These are phyloP conservation scores for Solanum virginianum DNA, from an alignment of 257 asterid genomes.

Conservation along the genomic window DNA sequence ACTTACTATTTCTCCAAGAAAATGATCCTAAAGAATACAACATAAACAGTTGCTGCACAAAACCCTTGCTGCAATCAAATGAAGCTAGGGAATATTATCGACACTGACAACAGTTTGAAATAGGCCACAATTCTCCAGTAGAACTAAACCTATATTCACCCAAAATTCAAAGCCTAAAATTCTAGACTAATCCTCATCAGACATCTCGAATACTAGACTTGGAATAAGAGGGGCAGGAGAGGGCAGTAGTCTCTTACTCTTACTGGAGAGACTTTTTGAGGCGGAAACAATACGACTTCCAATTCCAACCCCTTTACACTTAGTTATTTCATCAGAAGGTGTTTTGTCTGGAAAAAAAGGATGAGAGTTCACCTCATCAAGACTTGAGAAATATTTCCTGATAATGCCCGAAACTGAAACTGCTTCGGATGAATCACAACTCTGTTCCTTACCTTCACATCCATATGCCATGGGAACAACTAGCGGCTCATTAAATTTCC, in stretches of 20 bases:
- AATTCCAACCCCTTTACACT: slow-evolving; percentile 18
- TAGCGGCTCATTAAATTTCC: background rate
- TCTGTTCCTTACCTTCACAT: background rate
- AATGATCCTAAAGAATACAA: background rate
- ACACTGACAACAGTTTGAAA: background rate
- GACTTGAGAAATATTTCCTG: slow-evolving; percentile 40
- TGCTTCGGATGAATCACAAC: slow-evolving; percentile 22
- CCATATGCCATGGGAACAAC: background rate
- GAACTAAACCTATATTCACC: background rate
- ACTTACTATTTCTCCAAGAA: background rate
- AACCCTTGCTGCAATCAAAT: background rate
- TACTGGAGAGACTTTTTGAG: background rate
- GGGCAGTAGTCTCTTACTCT: background rate
- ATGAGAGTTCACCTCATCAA: slow-evolving; percentile 31
- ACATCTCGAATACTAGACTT: slow-evolving; percentile 24
- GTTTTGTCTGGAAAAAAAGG: background rate
- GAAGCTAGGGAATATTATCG: no score
- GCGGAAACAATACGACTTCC: slow-evolving; percentile 45
- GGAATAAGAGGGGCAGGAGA: background rate
- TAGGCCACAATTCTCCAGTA: background rate
- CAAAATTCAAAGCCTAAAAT: background rate
- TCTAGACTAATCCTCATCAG: slow-evolving; percentile 13
- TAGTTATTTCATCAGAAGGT: background rate
- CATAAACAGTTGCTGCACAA: background rate
- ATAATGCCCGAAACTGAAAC: slow-evolving; percentile 50